Base-by-base conservation (phyloP, 2,329 filamentous ascomycete species). In the Fusarium sp. region DNA sequence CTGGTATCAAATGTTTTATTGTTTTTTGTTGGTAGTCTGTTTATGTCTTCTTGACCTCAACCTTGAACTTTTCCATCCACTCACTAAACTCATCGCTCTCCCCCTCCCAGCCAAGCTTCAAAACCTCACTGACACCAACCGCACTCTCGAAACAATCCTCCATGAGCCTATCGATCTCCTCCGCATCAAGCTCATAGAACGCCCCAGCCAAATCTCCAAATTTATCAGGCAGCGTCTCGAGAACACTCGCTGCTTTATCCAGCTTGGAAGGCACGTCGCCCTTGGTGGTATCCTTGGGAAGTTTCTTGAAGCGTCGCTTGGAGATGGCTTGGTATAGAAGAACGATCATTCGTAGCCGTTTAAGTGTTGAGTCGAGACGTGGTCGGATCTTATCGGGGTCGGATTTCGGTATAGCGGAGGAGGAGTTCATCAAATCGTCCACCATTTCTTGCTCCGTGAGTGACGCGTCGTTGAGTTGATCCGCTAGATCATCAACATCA, bases 11-110 rank as follows among this genome's bases (percentile, higher is more conserved):
- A 22, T 41, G 10, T 17, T 65, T 63, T 31, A 45, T 42, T 38
- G 3, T n/a, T n/a, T 58, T 25, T 14, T 13, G 15, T n/a, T 12
- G 12, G 10, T 10, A 17, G 3, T 17, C 14, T 14, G 7, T n/a
- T 36, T 65, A 74, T 1, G 59, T 25, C 77, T 86, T 87, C 70
- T 85, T 87, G 18, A 89, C 85, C 71, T 88, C 84, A 36, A 79
- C 76, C 76, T 86, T 85, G 71, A 89, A 90, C 69, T 86, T 88
- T 15, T 83, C 84, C n/a, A 87, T 89, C 94, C 94, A 97, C 20
- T 88, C 84, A 0, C 91, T 92, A 77, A 97, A 97, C 76, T 92
- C 93, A 76, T 97, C 94, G 22, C 88, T 85, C 50, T 87, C 81
- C 0, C 87, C 91, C 5, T 87, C 81, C 92, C 93, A 95, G 25